Evolutionary conservation across 345 rosid genomes (phyloP).

Genomic region (Linum lewisii): DNA sequence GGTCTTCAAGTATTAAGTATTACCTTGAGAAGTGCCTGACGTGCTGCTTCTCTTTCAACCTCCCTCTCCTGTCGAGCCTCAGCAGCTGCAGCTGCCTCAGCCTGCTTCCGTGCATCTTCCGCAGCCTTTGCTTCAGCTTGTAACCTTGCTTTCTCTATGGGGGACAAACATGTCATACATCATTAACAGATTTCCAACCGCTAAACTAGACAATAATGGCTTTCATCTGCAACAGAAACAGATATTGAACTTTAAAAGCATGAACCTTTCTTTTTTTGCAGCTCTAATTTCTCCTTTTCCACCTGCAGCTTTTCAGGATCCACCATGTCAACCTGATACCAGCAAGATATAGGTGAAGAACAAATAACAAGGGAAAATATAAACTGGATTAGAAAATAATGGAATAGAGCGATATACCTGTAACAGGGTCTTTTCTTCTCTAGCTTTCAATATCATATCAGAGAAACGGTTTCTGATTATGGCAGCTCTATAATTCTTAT

Average conservation of each 20-base stretch:
- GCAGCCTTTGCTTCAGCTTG: slow-evolving; percentile 9
- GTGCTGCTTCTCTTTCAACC: slow-evolving; percentile 9
- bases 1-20: neutral
- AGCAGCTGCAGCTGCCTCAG: slow-evolving; percentile 4
- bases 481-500: slow-evolving; percentile 14
- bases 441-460: slow-evolving; percentile 19
- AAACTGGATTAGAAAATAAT: too few relatives aligned
- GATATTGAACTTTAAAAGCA: slow-evolving; percentile 8
- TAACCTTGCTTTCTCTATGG: slow-evolving; percentile 8
- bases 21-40: slow-evolving; percentile 5
- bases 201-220: too few relatives aligned
- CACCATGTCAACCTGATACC: slow-evolving; percentile 15
- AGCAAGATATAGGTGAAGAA: slow-evolving; percentile 12
- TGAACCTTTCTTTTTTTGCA: slow-evolving; percentile 18
- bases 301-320: slow-evolving; percentile 14
- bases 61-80: slow-evolving; percentile 4
- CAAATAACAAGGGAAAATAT: too few relatives aligned
- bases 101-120: slow-evolving; percentile 3
- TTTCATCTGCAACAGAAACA: too few relatives aligned
- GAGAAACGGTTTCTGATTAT: slow-evolving; percentile 16
- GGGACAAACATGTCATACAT: neutral
- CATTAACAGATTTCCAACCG: too few relatives aligned
- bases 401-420: too few relatives aligned
- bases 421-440: slow-evolving; percentile 19
- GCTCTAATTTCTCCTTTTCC: slow-evolving; percentile 21